Evolutionary conservation across 345 rosid species (phyloP), one percentile per base, ranked within the genome.

Genomic region (Syzygium aqueum): DNA sequence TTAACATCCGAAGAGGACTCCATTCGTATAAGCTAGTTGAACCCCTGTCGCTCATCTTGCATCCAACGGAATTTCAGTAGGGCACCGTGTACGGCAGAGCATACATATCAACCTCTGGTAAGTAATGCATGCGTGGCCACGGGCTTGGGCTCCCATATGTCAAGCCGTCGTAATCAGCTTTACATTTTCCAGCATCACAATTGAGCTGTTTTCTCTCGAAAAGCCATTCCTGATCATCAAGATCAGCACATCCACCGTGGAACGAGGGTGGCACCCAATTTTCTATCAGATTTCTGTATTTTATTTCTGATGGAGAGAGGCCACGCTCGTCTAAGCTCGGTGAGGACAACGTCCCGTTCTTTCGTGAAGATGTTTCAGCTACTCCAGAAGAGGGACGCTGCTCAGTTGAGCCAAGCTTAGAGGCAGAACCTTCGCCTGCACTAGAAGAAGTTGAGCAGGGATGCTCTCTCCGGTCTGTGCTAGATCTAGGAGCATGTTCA

Each of bases 61-160:
- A 2, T 30, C 14, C 12, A 4, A 84, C n/a, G 85, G 56, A 51
- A 37, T 5, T 73, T 93, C 90, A 94, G 85, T 89, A 94, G 17
- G 94, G 94, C 33, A 92, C 85, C 3, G 94, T 88, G 87, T 85
- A 92, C n/a, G 94, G 95, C 84, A 94, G 91, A 51, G 94, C 95
- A 85, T 90, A 90, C 77, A 90, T 53, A 50, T 90, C 92, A 25
- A 85, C 93, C 87, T 92, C 94, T 0, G 91, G 94, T 85, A 91
- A 88, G 83, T 86, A 91, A 54, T 91, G 65, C 54, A 53, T 88
- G 12, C 80, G 87, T 54, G 94, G 94, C 91, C 92, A 89, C 25
- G 85, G 43, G 46, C 50, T 49, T 30, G 84, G 85, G 84, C 85
- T 88, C 78, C 85, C 87, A 4, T 11, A 25, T 27, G 49, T 61